Percentiles rank a stretch among this genome's conserved stretches.
Conservation (phyloP, 768 basidiomycete species). For the Amanita exitialis region DNA sequence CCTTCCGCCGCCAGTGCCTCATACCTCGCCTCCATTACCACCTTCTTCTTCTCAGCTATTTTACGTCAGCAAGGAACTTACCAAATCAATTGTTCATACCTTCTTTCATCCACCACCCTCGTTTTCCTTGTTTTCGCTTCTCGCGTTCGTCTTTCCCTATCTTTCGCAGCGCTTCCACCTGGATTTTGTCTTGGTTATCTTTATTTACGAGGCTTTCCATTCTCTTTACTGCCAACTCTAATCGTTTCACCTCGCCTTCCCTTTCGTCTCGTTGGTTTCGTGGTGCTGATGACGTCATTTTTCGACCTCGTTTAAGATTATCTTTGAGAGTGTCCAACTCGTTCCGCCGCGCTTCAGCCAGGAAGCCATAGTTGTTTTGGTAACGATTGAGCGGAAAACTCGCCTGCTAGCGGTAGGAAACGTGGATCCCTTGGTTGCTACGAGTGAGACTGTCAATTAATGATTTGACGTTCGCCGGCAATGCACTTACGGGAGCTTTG, state of each 20-base stretch:
- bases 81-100: constrained; percentile 32
- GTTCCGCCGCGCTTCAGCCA: constrained; percentile 48
- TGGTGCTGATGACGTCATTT: constrained; percentile 51
- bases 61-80: constrained; percentile 6
- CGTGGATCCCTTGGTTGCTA: constrained; percentile 83
- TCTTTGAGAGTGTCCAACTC: constrained; percentile 62
- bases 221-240: constrained; percentile 69
- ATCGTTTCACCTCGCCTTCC: constrained; percentile 54
- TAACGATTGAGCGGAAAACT: constrained; percentile 58
- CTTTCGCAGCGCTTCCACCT: constrained; percentile 53
- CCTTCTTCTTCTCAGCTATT: constrained; percentile 68
- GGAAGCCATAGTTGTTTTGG: constrained; percentile 63
- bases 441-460: neutral
- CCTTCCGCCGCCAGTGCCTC: constrained; percentile 70
- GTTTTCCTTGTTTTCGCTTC: constrained; percentile 70
- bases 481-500: constrained; percentile 43
- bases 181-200: constrained; percentile 59
- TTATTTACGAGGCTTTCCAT: constrained; percentile 70
- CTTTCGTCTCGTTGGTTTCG: constrained; percentile 47
- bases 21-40: constrained; percentile 67
- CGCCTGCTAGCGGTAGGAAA: constrained; percentile 66
- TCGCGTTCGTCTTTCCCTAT: constrained; percentile 48
- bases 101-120: constrained; percentile 78
- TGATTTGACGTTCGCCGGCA: neutral
- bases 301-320: constrained; percentile 59